A percentile compares a stretch with the other conserved stretches of the same genome.
Evolutionary conservation across 2,329 filamentous ascomycete species (phyloP).

Genomic region (Penicillium sp.): DNA sequence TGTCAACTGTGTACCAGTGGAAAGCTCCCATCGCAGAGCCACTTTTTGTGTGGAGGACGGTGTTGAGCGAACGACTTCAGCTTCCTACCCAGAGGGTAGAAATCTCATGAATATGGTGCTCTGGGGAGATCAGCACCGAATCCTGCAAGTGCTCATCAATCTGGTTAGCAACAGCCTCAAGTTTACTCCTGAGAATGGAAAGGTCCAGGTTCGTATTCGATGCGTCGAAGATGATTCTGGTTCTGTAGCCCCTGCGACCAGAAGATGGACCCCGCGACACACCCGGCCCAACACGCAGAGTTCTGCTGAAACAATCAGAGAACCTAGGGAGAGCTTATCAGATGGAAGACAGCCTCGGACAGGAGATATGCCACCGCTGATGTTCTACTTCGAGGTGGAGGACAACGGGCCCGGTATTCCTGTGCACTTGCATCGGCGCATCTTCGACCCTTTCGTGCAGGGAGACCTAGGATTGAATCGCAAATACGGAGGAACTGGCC

Average conservation of each 20-base stretch:
- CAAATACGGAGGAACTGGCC: slow-evolving; percentile 81
- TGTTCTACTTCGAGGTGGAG: slow-evolving; percentile 83
- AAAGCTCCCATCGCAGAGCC: slow-evolving; percentile 29
- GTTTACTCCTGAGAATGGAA: slow-evolving; percentile 74
- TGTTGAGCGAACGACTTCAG: slow-evolving; percentile 39
- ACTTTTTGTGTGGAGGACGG: slow-evolving; percentile 16
- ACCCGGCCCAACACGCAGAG: neutral
- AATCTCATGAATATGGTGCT: slow-evolving; percentile 78
- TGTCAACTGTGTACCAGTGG: slow-evolving; percentile 61
- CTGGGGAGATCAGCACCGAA: slow-evolving; percentile 88
- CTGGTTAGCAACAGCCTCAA: slow-evolving; percentile 88
- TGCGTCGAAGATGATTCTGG: slow-evolving; percentile 46
- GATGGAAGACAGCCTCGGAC: neutral
- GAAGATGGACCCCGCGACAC: neutral
- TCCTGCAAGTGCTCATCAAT: slow-evolving; percentile 74
- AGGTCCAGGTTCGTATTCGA: slow-evolving; percentile 68
- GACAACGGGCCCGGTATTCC: slow-evolving; percentile 86
- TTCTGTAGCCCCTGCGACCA: neutral
- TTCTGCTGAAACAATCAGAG: neutral
- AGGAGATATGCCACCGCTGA: slow-evolving; percentile 34
- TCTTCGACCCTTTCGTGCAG: slow-evolving; percentile 93
- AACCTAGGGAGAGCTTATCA: neutral
- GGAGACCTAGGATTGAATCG: slow-evolving; percentile 85
- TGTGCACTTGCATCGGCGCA: slow-evolving; percentile 67
- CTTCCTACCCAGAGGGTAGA: slow-evolving; percentile 61